Evolutionary conservation across 495 filamentous ascomycete species (phyloP), one percentile per base, ranked within the genome.

Genomic region (Aspergillus coremiiformis): DNA sequence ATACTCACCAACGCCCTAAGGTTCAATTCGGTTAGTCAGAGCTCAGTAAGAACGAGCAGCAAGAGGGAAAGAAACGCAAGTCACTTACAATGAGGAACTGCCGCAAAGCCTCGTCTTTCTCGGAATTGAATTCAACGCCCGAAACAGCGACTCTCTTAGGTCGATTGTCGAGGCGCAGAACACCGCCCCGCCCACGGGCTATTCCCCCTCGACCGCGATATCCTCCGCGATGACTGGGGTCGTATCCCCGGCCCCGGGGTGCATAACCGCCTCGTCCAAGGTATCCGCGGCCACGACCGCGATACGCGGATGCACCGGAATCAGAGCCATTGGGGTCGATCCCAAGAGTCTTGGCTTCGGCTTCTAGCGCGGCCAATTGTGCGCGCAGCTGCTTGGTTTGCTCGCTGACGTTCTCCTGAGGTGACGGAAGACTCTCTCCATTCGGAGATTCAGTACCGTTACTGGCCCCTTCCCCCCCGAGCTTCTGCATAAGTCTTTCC

Each of bases 161-260:
- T 22, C 93, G 78, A 60, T 95, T 95, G 61, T 98, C 93, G 22
- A 98, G 73, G 29, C 86, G 88, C 57, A 88, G 84, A 9, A 86
- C 81, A 6, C 84, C 85, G 19, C 76, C 74, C 12, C 78, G 71
- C 1, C 75, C 75, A 39, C 77, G 66, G 37, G 61, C 61, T 41
- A 64, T 65, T 15, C 78, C 80, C 6, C 80, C 84, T 42, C 83
- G 76, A 1, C 82, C 83, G 42, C 78, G 76, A 57, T 74, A 81
- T 47, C 61, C 19, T 63, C 73, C 80, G 53, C 61, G 77, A 63
- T 44, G 72, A 49, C 64, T 75, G 59, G 63, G 72, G 62, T 57
- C 76, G 41, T 66, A 72, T 7, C 66, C 66, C 9, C 78, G 66
- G 4, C 78, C 80, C 19, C 66, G 60, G 51, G 55, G 56, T 41